phyloP scores from a whole-genome alignment of 2,329 filamentous ascomycete species.

The Nannizziopsis arthrosporioides region DNA sequence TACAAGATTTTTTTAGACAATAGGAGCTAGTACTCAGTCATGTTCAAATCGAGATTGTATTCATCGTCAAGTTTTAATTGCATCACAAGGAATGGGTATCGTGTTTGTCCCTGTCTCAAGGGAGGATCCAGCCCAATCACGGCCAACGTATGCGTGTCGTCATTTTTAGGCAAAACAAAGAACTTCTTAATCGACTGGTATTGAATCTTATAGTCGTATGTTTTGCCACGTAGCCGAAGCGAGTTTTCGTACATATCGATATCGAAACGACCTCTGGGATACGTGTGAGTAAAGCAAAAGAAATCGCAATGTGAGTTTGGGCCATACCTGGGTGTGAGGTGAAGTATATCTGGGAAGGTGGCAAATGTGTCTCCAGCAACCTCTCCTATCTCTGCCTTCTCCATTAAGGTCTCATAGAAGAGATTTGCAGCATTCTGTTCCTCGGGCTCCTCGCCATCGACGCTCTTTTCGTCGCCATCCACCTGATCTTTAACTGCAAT shows the following conservation, averaged over 20 bases:
- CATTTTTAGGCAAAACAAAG: constrained; percentile 96
- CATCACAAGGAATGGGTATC: constrained; percentile 98
- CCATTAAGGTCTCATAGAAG: constrained; percentile 97
- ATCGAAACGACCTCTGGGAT: constrained; percentile 82
- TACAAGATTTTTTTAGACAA: background rate
- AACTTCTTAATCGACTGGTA: constrained; percentile 98
- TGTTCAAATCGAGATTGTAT: constrained; percentile 89
- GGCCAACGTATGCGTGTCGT: constrained; percentile 90
- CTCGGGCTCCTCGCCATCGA: constrained; percentile 44
- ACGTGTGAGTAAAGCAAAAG: constrained; percentile 11
- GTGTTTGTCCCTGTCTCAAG: constrained; percentile 88
- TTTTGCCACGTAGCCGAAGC: constrained; percentile 94
- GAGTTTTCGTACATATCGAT: constrained; percentile 99
- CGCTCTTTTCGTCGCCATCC: constrained; percentile 25
- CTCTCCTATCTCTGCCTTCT: constrained; percentile 98
- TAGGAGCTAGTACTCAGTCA: constrained; percentile 52
- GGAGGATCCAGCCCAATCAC: constrained; percentile 90
- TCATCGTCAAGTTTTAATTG: constrained; percentile 98
- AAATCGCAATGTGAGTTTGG: background rate
- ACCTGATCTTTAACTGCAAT: constrained; percentile 61
- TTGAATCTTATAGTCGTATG: constrained; percentile 99
- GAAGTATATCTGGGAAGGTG: constrained; percentile 90
- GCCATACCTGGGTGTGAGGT: constrained; percentile 77
- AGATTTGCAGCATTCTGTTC: constrained; percentile 91
- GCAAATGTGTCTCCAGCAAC: constrained; percentile 97